Percentiles rank a stretch among this genome's conserved stretches.
phyloP scores from a whole-genome alignment of 805 yeast species.

The Barnettozyma salicaria region DNA sequence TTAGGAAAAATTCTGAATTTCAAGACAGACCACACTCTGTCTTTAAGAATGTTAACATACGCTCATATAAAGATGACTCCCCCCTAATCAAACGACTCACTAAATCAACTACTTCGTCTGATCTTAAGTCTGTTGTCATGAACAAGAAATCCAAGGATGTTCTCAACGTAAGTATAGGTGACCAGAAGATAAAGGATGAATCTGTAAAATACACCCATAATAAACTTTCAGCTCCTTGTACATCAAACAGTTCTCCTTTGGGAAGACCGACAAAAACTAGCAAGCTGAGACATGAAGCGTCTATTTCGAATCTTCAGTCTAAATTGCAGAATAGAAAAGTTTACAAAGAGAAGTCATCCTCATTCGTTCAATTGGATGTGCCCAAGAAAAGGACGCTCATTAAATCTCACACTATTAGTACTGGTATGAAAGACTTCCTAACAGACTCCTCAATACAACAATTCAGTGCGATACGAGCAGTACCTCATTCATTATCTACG shows the following conservation, averaged over 20 bases:
- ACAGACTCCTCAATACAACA: constrained; percentile 1
- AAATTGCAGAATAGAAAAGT: too few relatives aligned
- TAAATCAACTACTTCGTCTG: constrained; percentile 21
- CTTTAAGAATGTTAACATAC: too few relatives aligned
- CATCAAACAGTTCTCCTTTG: neutral
- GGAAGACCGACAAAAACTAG: constrained; percentile 19
- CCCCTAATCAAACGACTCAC: constrained; percentile 22
- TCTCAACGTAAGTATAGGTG: constrained; percentile 7
- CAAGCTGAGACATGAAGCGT: constrained; percentile 18
- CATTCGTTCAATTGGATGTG: constrained; percentile 10
- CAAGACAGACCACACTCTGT: too few relatives aligned
- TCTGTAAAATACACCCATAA: too few relatives aligned
- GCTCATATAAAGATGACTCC: constrained; percentile 12
- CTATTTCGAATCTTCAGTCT: constrained; percentile 10
- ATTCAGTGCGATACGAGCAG: neutral
- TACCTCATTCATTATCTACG: too few relatives aligned
- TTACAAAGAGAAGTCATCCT: too few relatives aligned
- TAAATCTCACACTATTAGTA: constrained; percentile 19
- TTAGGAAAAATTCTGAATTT: too few relatives aligned
- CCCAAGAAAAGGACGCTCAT: constrained; percentile 16
- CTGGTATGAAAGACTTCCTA: constrained; percentile 15
- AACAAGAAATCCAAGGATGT: constrained; percentile 2
- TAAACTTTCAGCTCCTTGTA: neutral
- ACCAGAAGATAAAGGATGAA: too few relatives aligned
- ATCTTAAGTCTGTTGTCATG: constrained; percentile 12